Base-by-base conservation (phyloP, 257 asterid species). In the Craterostigma plantagineum region DNA sequence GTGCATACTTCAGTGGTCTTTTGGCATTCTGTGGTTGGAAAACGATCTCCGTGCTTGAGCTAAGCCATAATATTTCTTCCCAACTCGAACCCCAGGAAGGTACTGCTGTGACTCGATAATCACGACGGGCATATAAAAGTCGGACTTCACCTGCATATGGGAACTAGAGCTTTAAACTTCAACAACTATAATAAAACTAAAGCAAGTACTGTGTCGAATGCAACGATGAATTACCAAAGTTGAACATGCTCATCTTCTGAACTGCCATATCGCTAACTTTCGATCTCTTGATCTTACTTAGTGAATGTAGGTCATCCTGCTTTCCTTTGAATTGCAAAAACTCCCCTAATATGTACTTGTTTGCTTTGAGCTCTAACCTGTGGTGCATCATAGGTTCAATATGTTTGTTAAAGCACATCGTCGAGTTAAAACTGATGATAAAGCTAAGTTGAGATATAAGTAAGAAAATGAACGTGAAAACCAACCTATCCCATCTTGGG, bases 171-270 rank as follows among this genome's bases (percentile, higher is more conserved):
- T 23, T 23, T 23, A n/a, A n/a, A n/a, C n/a, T n/a, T n/a, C n/a
- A n/a, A n/a, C n/a, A n/a, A n/a, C n/a, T n/a, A n/a, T n/a, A n/a
- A n/a, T n/a, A n/a, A n/a, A n/a, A n/a, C n/a, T n/a, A n/a, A n/a
- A n/a, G n/a, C n/a, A 23, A 23, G 2, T 23, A 23, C 30, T 23
- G 30, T 23, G 6, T n/a, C n/a, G 4, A 23, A 23, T 23, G 30
- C 30, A 23, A 23, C 6, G 92, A 34, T 76, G 69, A 48, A 66
- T 50, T 58, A 83, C 69, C 62, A 55, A 50, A 83, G 49, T 91
- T 94, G 45, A 90, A 68, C 95, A 83, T 77, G 94, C 99, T 83
- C 58, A 78, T 75, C 72, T 83, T 90, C 68, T 79, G 94, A 59
- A 83, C 60, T 17, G 57, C 61, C 59, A 90, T 15, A 35, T 56